Evolutionary conservation across 257 asterid species (phyloP), one percentile per base, ranked within the genome.

Genomic region (Plantago elongata): DNA sequence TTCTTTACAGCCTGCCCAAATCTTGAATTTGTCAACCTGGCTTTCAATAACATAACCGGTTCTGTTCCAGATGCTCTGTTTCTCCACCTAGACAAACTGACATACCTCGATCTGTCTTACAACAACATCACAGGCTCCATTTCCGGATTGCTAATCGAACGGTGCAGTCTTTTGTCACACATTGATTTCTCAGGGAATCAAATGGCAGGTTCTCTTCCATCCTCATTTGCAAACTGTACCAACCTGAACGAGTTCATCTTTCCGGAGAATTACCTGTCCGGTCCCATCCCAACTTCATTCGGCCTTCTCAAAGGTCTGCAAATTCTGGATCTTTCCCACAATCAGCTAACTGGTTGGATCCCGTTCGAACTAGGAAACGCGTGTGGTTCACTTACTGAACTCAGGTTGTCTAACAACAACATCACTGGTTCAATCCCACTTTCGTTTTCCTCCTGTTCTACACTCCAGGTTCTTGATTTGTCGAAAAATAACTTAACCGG

Each of bases 141-240:
- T 4, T 76, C 95, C 0, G 38, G 50, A 9, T 57, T 86, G 67
- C 80, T 27, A 64, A 83, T 89, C 60, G 93, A 88, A 60, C 63
- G 66, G 13, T 92, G 98, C 73, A 68, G 61, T 67, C 79, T 95
- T 16, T 54, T 92, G 69, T 47, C 69, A 30, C 84, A 65, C 5
- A 84, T 92, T 11, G 98, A 92, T 51, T 74, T 85, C 79, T 88
- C 97, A 0, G 95, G 89, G 0, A 92, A 92, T 50, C 88, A 80
- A 42, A 72, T 92, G 13, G 5, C 57, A 2, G 95, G 79, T 29
- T 73, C 84, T 3, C 68, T 92, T 1, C 97, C 95, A 5, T 47
- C 69, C 0, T 79, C 95, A 0, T 60, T 92, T 49, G 78, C 89
- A 5, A 92, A 86, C 61, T 91, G 98, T 71, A 79, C 95, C 0